Conservation (phyloP, 1,284 basidiomycete species). For the Ceratobasidium sp. region DNA sequence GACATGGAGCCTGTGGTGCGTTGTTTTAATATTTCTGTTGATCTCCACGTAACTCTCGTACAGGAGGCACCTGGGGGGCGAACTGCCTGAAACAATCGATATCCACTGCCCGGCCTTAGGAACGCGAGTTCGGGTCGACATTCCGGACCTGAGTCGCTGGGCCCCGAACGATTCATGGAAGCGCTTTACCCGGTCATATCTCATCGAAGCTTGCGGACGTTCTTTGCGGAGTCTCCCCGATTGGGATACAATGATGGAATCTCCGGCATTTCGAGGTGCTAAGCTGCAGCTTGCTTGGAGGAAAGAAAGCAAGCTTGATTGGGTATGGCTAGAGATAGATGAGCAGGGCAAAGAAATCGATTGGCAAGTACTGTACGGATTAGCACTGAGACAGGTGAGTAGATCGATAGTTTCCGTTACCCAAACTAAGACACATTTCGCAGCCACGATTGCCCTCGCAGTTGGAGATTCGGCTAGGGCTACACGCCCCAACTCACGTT, state of each 20-base stretch:
- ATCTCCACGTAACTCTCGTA: background rate
- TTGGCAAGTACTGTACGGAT: conserved; percentile 81
- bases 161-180: conserved; percentile 59
- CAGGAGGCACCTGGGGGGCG: conserved; percentile 74
- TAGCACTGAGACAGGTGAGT: conserved; percentile 76
- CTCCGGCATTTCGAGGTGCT: conserved; percentile 68
- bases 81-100: conserved; percentile 64
- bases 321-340: conserved; percentile 81
- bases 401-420: background rate
- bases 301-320: conserved; percentile 77
- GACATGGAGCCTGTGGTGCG: conserved; percentile 84
- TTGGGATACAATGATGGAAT: conserved; percentile 74
- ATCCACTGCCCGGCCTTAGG: conserved; percentile 67
- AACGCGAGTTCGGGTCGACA: conserved; percentile 73
- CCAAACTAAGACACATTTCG: background rate
- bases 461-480: conserved; percentile 79
- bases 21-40: conserved; percentile 38
- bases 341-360: conserved; percentile 72
- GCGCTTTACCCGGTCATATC: conserved; percentile 71
- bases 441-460: conserved; percentile 68
- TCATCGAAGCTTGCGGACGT: conserved; percentile 71
- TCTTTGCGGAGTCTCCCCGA: conserved; percentile 69
- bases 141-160: conserved; percentile 65
- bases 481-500: conserved; percentile 73
- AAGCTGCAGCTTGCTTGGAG: conserved; percentile 84